These are phyloP conservation scores for Acanthamoeba divionensis DNA, from an alignment of 208 protist species.

Conservation along the genomic window DNA sequence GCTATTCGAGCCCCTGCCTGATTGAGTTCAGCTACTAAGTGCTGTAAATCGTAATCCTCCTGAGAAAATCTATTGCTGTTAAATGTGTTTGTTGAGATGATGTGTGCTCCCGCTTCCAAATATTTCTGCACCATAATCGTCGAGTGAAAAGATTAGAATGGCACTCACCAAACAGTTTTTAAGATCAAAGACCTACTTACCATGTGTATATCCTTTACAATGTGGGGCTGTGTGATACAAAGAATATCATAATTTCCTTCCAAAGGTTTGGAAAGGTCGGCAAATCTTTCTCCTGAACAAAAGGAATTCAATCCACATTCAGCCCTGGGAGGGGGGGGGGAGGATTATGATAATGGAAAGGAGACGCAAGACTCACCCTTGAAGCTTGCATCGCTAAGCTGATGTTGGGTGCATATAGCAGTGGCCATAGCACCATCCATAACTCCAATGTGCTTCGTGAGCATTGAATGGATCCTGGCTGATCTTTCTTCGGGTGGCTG, in stretches of 20 bases:
- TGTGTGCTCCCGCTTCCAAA: conserved; percentile 90
- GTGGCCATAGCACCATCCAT: conserved; percentile 95
- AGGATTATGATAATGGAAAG: not conserved
- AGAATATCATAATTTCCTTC: conserved; percentile 97
- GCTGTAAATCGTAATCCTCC: conserved; percentile 90
- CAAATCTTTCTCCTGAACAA: conserved; percentile 80
- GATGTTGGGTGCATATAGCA: conserved; percentile 87
- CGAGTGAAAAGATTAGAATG: not conserved
- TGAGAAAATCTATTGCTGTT: conserved; percentile 89
- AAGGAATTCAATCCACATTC: not conserved
- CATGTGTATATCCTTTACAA: conserved; percentile 88
- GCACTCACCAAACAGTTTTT: not conserved
- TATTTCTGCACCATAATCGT: conserved; percentile 76
- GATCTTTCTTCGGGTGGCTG: too few relatives aligned
- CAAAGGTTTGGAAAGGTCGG: conserved; percentile 85
- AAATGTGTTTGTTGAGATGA: conserved; percentile 97
- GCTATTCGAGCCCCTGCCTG: conserved; percentile 80
- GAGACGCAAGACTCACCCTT: conserved; percentile 56
- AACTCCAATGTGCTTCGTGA: conserved; percentile 83
- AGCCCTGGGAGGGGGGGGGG: not conserved
- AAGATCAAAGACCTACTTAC: conserved; percentile 18
- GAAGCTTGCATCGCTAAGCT: conserved; percentile 75
- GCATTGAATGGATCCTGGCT: too few relatives aligned
- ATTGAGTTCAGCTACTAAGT: conserved; percentile 86
- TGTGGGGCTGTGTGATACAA: conserved; percentile 87